Evolutionary conservation across 2,329 filamentous ascomycete genomes (phyloP).

Genomic region (Beauveria sp.): DNA sequence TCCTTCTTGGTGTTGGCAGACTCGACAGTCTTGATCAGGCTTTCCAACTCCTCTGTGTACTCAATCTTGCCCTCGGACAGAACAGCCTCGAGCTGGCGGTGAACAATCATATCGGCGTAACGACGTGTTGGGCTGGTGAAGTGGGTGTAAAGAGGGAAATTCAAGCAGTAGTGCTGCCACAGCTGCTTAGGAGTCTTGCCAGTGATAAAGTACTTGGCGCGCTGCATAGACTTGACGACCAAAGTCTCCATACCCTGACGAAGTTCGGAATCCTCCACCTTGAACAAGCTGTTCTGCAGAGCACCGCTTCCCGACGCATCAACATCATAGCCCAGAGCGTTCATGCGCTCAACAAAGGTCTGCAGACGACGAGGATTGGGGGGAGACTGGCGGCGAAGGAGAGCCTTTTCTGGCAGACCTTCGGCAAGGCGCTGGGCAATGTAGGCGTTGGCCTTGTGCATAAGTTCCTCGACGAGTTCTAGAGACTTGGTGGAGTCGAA

Average conservation of each 20-base stretch:
- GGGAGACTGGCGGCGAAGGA: slow-evolving; percentile 77
- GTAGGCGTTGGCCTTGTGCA: slow-evolving; percentile 85
- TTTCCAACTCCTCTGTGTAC: slow-evolving; percentile 83
- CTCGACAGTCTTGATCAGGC: slow-evolving; percentile 84
- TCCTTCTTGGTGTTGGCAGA: slow-evolving; percentile 99
- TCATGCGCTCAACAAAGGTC: slow-evolving; percentile 90
- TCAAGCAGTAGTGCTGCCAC: slow-evolving; percentile 84
- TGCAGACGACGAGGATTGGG: slow-evolving; percentile 84
- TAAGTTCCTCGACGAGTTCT: slow-evolving; percentile 90
- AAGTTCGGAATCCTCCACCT: slow-evolving; percentile 78
- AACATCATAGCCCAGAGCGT: slow-evolving; percentile 79
- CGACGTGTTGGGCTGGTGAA: slow-evolving; percentile 93
- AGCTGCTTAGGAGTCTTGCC: slow-evolving; percentile 71
- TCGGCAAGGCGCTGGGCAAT: slow-evolving; percentile 77
- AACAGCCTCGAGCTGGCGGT: slow-evolving; percentile 84
- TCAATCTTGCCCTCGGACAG: slow-evolving; percentile 76
- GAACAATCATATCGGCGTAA: slow-evolving; percentile 90
- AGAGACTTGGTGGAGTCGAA: slow-evolving; percentile 86
- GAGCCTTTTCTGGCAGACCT: slow-evolving; percentile 81
- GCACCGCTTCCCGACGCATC: slow-evolving; percentile 84
- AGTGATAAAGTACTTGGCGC: slow-evolving; percentile 89
- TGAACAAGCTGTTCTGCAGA: slow-evolving; percentile 91
- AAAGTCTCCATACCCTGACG: slow-evolving; percentile 98
- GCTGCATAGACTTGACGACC: slow-evolving; percentile 88
- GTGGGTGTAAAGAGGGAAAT: slow-evolving; percentile 90